Evolutionary conservation across 1,139 yeast genomes (phyloP).

Genomic region (Meyerozyma sp.): DNA sequence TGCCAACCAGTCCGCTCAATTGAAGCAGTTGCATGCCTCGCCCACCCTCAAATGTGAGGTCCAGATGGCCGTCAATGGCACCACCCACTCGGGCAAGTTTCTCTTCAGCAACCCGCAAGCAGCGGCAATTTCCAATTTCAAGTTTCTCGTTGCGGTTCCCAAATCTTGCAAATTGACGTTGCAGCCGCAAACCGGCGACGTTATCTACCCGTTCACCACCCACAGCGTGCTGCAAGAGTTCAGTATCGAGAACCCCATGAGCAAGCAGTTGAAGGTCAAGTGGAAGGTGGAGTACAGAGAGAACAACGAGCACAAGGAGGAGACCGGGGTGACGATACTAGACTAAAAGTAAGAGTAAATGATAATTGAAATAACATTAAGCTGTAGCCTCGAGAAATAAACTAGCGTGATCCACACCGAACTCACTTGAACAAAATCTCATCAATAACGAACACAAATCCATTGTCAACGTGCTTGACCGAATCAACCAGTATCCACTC

Average conservation of each 20-base stretch:
- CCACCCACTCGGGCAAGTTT: conserved; percentile 39
- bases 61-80: conserved; percentile 30
- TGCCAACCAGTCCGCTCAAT: conserved; percentile 14
- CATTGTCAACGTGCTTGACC: conserved; percentile 45
- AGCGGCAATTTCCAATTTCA: conserved; percentile 36
- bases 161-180: conserved; percentile 61
- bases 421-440: conserved; percentile 21
- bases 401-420: no score
- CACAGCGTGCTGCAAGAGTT: conserved; percentile 60
- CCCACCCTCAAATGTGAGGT: conserved; percentile 50
- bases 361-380: neutral
- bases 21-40: conserved; percentile 34
- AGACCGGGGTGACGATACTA: conserved; percentile 48
- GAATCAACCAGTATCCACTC: conserved; percentile 28
- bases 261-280: conserved; percentile 60
- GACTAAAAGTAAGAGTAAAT: conserved; percentile 3
- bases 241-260: conserved; percentile 47
- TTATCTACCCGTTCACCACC: conserved; percentile 43
- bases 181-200: conserved; percentile 63
- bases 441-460: conserved; percentile 50
- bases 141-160: conserved; percentile 80
- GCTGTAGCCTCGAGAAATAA: no score
- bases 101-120: conserved; percentile 38
- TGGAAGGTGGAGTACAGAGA: conserved; percentile 67
- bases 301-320: conserved; percentile 45